These are phyloP conservation scores for Piper longum DNA, from an alignment of 164 flowering plant genomes.

Conservation along the genomic window DNA sequence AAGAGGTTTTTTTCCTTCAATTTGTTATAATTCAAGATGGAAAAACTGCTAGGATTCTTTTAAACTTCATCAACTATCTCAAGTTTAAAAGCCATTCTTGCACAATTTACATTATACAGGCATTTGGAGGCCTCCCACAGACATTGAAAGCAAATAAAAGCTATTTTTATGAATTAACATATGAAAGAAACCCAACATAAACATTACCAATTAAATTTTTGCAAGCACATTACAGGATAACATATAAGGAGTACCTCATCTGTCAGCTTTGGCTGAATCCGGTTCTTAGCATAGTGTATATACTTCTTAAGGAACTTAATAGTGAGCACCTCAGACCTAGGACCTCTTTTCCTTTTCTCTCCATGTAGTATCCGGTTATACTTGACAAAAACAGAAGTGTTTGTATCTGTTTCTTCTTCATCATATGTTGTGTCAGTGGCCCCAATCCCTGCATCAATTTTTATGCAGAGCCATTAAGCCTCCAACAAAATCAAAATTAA, in stretches of 20 bases:
- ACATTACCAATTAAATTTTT: neutral
- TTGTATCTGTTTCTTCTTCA: conserved; percentile 54
- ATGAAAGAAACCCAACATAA: neutral
- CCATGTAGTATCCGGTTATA: conserved; percentile 89
- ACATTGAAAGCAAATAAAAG: no score
- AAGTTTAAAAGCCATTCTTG: no score
- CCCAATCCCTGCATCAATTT: conserved; percentile 23
- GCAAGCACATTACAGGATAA: neutral
- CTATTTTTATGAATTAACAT: no score
- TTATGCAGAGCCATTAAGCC: conserved; percentile 1
- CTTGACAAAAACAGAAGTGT: conserved; percentile 69
- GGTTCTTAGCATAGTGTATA: conserved; percentile 89
- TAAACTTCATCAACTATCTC: no score
- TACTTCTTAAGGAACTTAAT: conserved; percentile 92
- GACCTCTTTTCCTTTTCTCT: conserved; percentile 40
- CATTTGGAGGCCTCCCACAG: no score
- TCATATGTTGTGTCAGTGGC: conserved; percentile 48
- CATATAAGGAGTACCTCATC: conserved; percentile 52
- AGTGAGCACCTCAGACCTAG: conserved; percentile 66
- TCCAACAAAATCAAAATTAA: no score
- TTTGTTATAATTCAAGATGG: no score
- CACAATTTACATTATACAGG: no score
- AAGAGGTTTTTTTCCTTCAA: no score
- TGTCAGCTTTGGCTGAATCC: conserved; percentile 84
- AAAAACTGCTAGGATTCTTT: no score